Base-by-base conservation (phyloP, 1,284 basidiomycete species). In the Tilletia caries region DNA sequence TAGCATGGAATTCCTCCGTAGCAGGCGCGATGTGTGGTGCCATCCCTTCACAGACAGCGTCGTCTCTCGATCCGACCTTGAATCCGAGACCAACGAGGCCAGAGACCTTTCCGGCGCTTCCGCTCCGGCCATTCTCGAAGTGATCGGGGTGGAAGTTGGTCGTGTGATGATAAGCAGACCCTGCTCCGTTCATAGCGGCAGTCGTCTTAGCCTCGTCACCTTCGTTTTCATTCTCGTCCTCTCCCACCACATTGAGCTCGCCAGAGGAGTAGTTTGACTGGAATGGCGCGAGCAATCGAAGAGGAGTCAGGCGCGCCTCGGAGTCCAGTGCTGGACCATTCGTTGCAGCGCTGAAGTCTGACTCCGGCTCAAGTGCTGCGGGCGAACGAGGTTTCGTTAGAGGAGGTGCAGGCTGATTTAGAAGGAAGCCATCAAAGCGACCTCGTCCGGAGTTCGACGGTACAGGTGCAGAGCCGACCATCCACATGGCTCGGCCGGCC, bases 161-260 rank as follows among this genome's bases (percentile, higher is more conserved):
- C 1, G 48, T 20, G 1, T 50, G 10, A 8, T 1, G 48, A 27
- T 15, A 10, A 15, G 8, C 15, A 41, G 37, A 41, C 37, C 15
- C 10, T 15, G 37, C 8, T 15, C 37, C 37, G 37, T 10, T 32
- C 32, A 10, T 27, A 18, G 29, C n/a, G n/a, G 25, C 29, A 25
- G 10, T 60, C 54, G 5, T 20, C 6, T 60, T 25, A 10, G 10
- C 29, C 32, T 60, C 54, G 23, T 33, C 13, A 18, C 29, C 54
- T 10, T 52, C 50, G 12, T 52, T 52, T 25, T 60, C 54, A 32
- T 50, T 50, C 25, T 60, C 54, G 29, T 60, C 54, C 32, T 60
- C 54, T 25, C 54, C 54, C 8, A 60, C 54, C 5, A 20, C 54
- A 32, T 60, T 60, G 8, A 60, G 27, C 54, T 60, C 54, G 54